Evolutionary conservation across 768 basidiomycete genomes (phyloP).

Genomic region (Termitomyces sp.): DNA sequence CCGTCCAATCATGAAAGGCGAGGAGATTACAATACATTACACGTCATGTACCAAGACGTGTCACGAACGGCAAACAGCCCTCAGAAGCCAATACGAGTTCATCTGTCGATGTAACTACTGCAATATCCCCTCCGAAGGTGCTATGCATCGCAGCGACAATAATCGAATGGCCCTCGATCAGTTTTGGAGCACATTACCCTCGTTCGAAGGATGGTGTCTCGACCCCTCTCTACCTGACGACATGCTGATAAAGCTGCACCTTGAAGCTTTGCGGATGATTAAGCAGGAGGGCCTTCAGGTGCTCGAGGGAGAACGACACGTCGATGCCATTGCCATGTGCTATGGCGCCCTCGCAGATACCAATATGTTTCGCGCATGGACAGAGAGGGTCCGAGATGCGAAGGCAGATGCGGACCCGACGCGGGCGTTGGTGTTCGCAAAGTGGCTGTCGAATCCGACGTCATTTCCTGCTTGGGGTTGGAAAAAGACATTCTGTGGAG

Average conservation of each 20-base stretch:
- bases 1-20: constrained; percentile 25
- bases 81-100: constrained; percentile 24
- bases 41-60: constrained; percentile 18
- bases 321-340: constrained; percentile 34
- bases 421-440: constrained; percentile 22
- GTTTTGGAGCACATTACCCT: constrained; percentile 21
- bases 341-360: constrained; percentile 34
- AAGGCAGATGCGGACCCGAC: constrained; percentile 15
- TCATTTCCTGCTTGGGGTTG: constrained; percentile 33
- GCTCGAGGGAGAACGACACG: constrained; percentile 21
- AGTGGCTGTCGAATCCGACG: constrained; percentile 28
- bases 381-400: constrained; percentile 20
- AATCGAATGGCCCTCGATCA: constrained; percentile 20
- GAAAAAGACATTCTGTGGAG: constrained; percentile 18
- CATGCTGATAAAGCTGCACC: constrained; percentile 25
- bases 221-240: constrained; percentile 20
- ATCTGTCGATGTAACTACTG: constrained; percentile 27
- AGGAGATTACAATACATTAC: constrained; percentile 35
- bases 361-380: constrained; percentile 29
- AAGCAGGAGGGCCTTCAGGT: constrained; percentile 28
- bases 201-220: constrained; percentile 29
- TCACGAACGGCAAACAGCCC: constrained; percentile 14
- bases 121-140: constrained; percentile 7
- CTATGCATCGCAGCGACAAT: constrained; percentile 20
- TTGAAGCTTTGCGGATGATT: constrained; percentile 23